Evolutionary conservation across 2,329 filamentous ascomycete genomes (phyloP), one percentile per base, ranked within the genome.

Genomic region (Orbilia oligospora): DNA sequence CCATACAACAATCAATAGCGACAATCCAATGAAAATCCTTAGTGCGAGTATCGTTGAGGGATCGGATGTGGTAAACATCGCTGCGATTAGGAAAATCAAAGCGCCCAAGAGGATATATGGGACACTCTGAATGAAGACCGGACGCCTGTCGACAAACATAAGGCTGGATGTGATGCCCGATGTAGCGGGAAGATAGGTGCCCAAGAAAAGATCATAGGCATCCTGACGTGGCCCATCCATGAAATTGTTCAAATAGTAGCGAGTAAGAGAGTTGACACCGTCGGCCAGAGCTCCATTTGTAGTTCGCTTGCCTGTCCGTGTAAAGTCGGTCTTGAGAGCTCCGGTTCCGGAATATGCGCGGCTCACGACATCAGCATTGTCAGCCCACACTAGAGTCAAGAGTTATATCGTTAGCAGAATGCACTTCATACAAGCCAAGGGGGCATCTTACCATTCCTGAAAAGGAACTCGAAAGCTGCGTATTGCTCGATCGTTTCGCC

Each of bases 281-380:
- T 99, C 96, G 83, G 96, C 93, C 63, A 97, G 86, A 75, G 92
- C 92, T 69, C 96, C 96, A 8, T 90, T 89, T 83, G 91, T 93
- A 33, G 96, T 99, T 68, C 97, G 90, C 82, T 92, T 90, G 63
- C 95, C 97, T 0, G 93, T 93, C n/a, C 96, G 91, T 1, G 96
- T 99, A 82, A 98, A 93, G 84, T 99, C 97, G 0, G 96, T 99
- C 88, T 99, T 99, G 86, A 99, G 90, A 65, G 96, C 96, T 2
- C 96, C 97, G 0, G 97, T 99, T 70, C 96, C 96, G 0, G 96
- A 96, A 85, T 99, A 99, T 0, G 93, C 91, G 81, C 90, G 91
- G 18, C 94, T 97, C 38, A 99, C 94, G 24, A 97, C 92, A 84
- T 99, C 96, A 71, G 97, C 96, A 83, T 99, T 99, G 85, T 99